Base-by-base conservation (phyloP, 805 yeast species). In the Sugiyamaella valdiviana region DNA sequence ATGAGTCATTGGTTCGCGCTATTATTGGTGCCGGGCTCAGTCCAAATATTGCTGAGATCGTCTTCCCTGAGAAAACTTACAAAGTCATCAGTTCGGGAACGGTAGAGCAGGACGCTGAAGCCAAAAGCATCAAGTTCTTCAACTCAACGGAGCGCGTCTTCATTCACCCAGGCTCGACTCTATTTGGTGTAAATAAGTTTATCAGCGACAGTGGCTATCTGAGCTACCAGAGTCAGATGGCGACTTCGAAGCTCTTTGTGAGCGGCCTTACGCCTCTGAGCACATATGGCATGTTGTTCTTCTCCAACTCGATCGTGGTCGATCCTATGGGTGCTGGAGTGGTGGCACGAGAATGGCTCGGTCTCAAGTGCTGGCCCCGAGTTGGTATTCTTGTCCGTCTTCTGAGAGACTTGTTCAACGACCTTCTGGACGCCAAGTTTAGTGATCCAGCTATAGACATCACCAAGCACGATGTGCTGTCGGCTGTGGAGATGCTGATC, bases 291-390 rank as follows among this genome's bases (percentile, higher is more conserved):
- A 74, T 86, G 2, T 63, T 89, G n/a, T 66, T 91, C 26, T 87
- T 91, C 65, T 95, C 96, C 7, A 93, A 95, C 5, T 63, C 73
- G 0, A 69, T 76, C 1, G 60, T 64, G 5, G 75, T 76, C 1
- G 73, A 69, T 37, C 74, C 80, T 3, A 77, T 89, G 0, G 95
- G 96, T 0, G 54, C 61, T 10, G 97, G 97, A 19, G 77, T 93
- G 32, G 80, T 88, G 6, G 68, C 91, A 48, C 96, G 87, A 56
- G 75, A 75, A n/a, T 90, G 98, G 97, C 66, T 87, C 29, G 95
- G 96, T 0, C 74, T 91, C 10, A 74, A 86, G 52, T 87, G 96
- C 0, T 91, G 97, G 97, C 84, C 95, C 54, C 85, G 93, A 55
- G 87, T 90, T 58, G 98, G 90, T 1, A 95, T 91, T 1, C 68